phyloP scores from a whole-genome alignment of 371 early-diverging fungal species.

The Syncephalastrum contaminatum region DNA sequence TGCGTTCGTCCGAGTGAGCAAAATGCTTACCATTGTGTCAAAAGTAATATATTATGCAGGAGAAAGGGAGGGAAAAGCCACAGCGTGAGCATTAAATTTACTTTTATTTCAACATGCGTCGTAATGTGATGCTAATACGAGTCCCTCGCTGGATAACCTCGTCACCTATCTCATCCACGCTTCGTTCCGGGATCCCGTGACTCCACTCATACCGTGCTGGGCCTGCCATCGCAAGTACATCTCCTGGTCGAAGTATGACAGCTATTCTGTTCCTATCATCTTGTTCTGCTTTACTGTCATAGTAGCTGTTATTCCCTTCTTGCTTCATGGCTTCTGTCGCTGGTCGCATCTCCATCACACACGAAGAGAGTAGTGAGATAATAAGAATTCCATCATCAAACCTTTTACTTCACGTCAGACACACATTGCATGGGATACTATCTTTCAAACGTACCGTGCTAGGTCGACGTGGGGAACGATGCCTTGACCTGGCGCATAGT shows the following conservation, averaged over 20 bases:
- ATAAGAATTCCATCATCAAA: constrained; percentile 51
- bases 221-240: constrained; percentile 33
- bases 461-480: constrained; percentile 46
- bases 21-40: too few species aligned
- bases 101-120: constrained; percentile 6
- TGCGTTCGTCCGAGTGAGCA: too few species aligned
- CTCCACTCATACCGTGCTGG: constrained; percentile 44
- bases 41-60: too few species aligned
- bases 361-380: constrained; percentile 41
- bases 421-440: background rate
- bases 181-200: constrained; percentile 38
- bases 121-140: constrained; percentile 42
- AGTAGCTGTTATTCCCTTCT: background rate
- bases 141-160: constrained; percentile 33
- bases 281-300: background rate
- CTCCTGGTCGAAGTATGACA: constrained; percentile 38
- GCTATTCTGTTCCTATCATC: constrained; percentile 5
- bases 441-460: constrained; percentile 19
- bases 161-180: constrained; percentile 24
- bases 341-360: constrained; percentile 43
- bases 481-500: constrained; percentile 41
- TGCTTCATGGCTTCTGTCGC: constrained; percentile 6
- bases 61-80: too few species aligned
- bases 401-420: constrained; percentile 11
- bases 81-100: too few species aligned